phyloP scores from a whole-genome alignment of 805 yeast species.

The Blastobotrys mokoenaii region DNA sequence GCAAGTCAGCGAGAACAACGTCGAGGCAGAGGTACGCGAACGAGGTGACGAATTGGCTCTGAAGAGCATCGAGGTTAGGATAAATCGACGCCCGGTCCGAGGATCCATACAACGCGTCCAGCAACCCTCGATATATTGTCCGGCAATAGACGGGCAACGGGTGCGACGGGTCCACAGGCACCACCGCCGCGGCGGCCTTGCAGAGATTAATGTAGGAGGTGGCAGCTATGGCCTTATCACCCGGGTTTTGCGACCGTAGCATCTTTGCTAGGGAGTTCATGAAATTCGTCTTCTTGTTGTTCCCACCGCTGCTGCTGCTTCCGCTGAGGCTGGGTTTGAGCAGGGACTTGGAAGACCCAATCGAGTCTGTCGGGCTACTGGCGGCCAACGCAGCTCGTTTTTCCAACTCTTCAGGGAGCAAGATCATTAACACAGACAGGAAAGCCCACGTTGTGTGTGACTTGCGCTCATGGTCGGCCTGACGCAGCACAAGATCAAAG shows the following conservation, averaged over 20 bases:
- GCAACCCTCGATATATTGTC: constrained; percentile 8
- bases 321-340: neutral
- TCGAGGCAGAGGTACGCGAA: constrained; percentile 8
- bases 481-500: neutral
- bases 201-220: constrained; percentile 9
- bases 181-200: constrained; percentile 13
- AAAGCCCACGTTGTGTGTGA: constrained; percentile 9
- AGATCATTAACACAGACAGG: constrained; percentile 8
- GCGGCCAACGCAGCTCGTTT: neutral
- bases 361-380: no score
- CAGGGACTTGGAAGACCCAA: neutral
- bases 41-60: constrained; percentile 10
- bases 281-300: neutral
- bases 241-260: neutral
- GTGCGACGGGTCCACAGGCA: constrained; percentile 5
- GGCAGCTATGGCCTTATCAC: constrained; percentile 6
- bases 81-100: constrained; percentile 3
- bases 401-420: constrained; percentile 2
- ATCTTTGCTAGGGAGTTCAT: neutral
- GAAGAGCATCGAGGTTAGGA: constrained; percentile 9
- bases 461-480: constrained; percentile 4
- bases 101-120: constrained; percentile 8
- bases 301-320: no score
- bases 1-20: constrained; percentile 8
- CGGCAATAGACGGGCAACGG: constrained; percentile 6